Conservation (phyloP, 164 flowering plant species). For the Nymphaea thermarum region DNA sequence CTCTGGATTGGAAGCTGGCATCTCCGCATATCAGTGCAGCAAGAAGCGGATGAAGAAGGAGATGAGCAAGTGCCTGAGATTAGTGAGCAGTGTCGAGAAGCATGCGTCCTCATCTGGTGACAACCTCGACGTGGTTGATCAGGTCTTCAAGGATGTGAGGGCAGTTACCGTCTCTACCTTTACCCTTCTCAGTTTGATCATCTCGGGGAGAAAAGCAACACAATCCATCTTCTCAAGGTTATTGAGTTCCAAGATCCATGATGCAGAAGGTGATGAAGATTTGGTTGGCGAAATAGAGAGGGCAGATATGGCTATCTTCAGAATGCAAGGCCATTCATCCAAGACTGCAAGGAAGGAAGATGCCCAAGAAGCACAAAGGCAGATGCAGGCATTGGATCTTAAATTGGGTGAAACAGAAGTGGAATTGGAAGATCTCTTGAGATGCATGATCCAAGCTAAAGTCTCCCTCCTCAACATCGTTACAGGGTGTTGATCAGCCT, state of each 20-base stretch:
- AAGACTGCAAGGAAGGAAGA: not conserved
- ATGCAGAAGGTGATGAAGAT: not conserved
- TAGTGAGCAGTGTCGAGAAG: not conserved
- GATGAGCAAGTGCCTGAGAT: conserved; percentile 13
- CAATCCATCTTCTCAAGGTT: not conserved
- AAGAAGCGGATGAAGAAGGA: conserved; percentile 26
- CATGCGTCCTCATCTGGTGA: not conserved
- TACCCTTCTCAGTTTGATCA: not conserved
- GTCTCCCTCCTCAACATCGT: not conserved
- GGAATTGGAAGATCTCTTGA: not conserved
- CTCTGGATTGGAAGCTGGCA: conserved; percentile 2
- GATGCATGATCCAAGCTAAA: not conserved
- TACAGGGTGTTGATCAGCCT: not conserved
- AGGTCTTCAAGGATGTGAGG: not conserved
- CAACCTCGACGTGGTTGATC: not conserved
- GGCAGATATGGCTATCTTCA: not conserved
- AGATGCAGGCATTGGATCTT: not conserved
- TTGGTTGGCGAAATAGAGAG: not conserved
- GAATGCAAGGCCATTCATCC: not conserved
- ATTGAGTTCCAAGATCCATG: not conserved
- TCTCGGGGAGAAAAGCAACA: not conserved
- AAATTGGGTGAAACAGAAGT: not conserved
- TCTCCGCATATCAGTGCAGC: conserved; percentile 4
- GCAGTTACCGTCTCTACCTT: not conserved
- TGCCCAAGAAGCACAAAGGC: not conserved